Evolutionary conservation across 345 rosid genomes (phyloP).

Genomic region (Adansonia digitata): DNA sequence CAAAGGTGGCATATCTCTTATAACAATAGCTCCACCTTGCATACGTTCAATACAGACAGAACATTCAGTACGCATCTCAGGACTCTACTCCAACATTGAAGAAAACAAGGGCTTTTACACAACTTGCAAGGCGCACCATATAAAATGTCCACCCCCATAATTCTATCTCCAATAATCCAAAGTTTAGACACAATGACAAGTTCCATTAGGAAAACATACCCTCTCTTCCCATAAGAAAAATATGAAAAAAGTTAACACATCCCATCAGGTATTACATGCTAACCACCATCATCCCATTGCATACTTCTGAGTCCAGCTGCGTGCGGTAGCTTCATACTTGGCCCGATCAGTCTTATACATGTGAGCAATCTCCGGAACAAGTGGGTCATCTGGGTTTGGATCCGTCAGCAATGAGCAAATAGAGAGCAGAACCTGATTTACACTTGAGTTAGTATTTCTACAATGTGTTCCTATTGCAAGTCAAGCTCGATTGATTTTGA

Average conservation of each 20-base stretch:
- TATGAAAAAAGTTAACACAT: background rate
- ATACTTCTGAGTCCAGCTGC: constrained; percentile 46
- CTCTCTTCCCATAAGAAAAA: too few species aligned
- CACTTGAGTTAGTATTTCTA: background rate
- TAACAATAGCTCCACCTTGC: background rate
- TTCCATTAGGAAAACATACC: background rate
- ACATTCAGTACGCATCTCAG: background rate
- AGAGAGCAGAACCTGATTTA: constrained; percentile 31
- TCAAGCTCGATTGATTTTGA: background rate
- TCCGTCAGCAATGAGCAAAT: constrained; percentile 40
- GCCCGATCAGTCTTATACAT: constrained; percentile 37
- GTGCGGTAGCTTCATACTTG: constrained; percentile 36
- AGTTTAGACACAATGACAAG: background rate
- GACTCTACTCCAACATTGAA: background rate
- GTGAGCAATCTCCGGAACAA: constrained; percentile 40
- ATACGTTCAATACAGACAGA: background rate
- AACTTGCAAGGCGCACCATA: background rate
- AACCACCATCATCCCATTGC: constrained; percentile 29
- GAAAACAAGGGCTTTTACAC: background rate
- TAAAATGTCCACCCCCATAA: background rate
- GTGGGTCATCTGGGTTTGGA: constrained; percentile 44
- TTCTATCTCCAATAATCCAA: constrained; percentile 2
- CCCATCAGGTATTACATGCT: background rate
- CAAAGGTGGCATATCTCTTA: background rate
- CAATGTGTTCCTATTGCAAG: background rate